Base-by-base conservation (phyloP, 768 basidiomycete species). In the Stropharia rugosoannulata region DNA sequence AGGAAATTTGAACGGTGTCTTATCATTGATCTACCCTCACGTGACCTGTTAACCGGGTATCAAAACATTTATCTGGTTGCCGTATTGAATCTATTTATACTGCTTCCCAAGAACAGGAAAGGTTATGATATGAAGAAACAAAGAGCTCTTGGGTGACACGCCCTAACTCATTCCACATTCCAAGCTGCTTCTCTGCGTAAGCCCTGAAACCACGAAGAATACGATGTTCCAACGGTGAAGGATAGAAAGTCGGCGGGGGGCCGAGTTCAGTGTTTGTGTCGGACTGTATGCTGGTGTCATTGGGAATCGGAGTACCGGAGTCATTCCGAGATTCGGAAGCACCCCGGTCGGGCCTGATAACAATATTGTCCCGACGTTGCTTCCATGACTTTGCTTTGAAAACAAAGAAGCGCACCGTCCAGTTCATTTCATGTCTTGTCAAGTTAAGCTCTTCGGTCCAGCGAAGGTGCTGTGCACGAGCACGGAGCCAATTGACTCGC, bases 161-260 rank as follows among this genome's bases (percentile, higher is more conserved):
- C 5, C 54, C 54, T 5, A 55, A 25, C 19, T 55, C 54, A 48
- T 55, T 41, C 54, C 54, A 55, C 46, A 55, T 48, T 10, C 8
- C 35, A n/a, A 54, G 32, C 37, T 54, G 53, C 22, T 54, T 42
- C 22, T 54, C 53, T 25, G 43, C 22, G 16, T 43, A 54, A 9
- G 53, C 53, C 7, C 5, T n/a, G 9, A 35, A 25, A 4, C 53
- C 53, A 11, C 38, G 38, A 16, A 39, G 16, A 11, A 39, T 16
- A 12, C 16, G 38, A 16, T 4, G 22, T 22, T 22, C 38, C 38
- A 11, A 11, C 38, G 4, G 2, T 39, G 16, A 11, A 11, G 38
- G 38, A 16, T 16, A 39, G 38, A 39, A 11, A 12, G 11, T 11
- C 12, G 3, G 38, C 38, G 4, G 38, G 38, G 11, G 16, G 11